A percentile compares a stretch with the other conserved stretches of the same genome.
These are phyloP conservation scores for Eucalyptus globulus DNA, from an alignment of 345 rosid genomes.

Conservation along the genomic window DNA sequence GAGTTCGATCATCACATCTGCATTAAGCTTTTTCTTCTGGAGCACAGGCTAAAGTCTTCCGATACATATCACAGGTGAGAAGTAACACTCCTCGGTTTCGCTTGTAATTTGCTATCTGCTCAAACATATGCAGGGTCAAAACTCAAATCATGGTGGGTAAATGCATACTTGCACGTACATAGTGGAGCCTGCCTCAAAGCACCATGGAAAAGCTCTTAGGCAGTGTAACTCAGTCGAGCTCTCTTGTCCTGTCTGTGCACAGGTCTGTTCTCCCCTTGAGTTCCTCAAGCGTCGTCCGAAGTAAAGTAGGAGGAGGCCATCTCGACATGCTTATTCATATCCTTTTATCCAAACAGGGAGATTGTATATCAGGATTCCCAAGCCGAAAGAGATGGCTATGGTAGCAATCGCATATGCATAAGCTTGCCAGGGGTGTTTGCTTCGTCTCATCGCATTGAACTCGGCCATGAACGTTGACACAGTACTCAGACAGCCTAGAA, in stretches of 20 bases:
- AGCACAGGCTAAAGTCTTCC: neutral
- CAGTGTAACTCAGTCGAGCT: neutral
- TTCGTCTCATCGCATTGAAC: constrained; percentile 80
- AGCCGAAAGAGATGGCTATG: constrained; percentile 23
- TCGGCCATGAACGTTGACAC: constrained; percentile 87
- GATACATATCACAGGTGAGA: neutral
- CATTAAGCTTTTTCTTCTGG: neutral
- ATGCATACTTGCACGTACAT: neutral
- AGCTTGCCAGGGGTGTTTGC: constrained; percentile 63
- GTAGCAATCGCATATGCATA: constrained; percentile 50
- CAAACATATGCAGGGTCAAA: neutral
- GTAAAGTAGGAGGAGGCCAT: neutral
- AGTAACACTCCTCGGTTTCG: neutral
- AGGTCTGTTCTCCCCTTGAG: neutral
- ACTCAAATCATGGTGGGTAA: neutral
- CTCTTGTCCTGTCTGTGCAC: neutral
- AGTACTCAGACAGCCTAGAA: constrained; percentile 79
- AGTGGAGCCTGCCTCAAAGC: neutral
- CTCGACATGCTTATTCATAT: neutral
- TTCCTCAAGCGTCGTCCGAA: neutral
- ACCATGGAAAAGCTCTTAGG: neutral
- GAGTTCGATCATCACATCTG: neutral
- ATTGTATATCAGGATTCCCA: constrained; percentile 44
- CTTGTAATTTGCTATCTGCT: neutral
- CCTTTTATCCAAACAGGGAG: constrained; percentile 49